phyloP scores from a whole-genome alignment of 352 stramenopile species.

The Phytopythium aichiense region DNA sequence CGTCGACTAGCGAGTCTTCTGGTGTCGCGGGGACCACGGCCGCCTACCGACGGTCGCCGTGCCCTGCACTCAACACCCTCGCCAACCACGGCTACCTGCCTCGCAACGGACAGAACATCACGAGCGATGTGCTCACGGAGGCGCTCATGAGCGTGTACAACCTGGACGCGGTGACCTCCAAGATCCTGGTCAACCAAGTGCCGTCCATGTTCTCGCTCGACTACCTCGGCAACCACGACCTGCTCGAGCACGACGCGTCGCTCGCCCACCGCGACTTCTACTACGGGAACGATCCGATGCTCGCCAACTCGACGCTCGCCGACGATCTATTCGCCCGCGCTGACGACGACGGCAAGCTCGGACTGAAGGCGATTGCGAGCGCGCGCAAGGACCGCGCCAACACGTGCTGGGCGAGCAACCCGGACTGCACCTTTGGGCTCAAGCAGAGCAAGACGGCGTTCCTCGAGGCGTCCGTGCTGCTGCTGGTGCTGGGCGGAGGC shows the following conservation, averaged over 20 bases:
- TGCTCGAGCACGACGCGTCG: conserved; percentile 37
- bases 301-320: conserved; percentile 20
- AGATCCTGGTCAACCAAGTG: conserved; percentile 14
- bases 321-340: conserved; percentile 18
- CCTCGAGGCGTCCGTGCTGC: conserved; percentile 25
- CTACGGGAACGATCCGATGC: conserved; percentile 25
- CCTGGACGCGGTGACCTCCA: conserved; percentile 16
- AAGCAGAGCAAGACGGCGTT: conserved; percentile 22
- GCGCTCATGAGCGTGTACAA: conserved; percentile 33
- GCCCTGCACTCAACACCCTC: conserved; percentile 41
- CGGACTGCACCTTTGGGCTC: conserved; percentile 19
- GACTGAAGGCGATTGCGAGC: conserved; percentile 14
- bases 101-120: conserved; percentile 30
- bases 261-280: conserved; percentile 26
- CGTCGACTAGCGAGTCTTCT: conserved; percentile 18
- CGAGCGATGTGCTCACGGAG: conserved; percentile 12
- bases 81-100: conserved; percentile 45
- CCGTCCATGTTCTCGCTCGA: conserved; percentile 24
- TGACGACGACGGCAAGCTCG: conserved; percentile 20
- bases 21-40: conserved; percentile 17
- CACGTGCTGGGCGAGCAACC: conserved; percentile 22
- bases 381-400: conserved; percentile 16
- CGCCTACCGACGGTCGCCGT: conserved; percentile 30
- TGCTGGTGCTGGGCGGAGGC: conserved; percentile 19
- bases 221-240: conserved; percentile 28